Evolutionary conservation across 208 protist genomes (phyloP), one percentile per base, ranked within the genome.

Genomic region (Herpetomonas tarakana): DNA sequence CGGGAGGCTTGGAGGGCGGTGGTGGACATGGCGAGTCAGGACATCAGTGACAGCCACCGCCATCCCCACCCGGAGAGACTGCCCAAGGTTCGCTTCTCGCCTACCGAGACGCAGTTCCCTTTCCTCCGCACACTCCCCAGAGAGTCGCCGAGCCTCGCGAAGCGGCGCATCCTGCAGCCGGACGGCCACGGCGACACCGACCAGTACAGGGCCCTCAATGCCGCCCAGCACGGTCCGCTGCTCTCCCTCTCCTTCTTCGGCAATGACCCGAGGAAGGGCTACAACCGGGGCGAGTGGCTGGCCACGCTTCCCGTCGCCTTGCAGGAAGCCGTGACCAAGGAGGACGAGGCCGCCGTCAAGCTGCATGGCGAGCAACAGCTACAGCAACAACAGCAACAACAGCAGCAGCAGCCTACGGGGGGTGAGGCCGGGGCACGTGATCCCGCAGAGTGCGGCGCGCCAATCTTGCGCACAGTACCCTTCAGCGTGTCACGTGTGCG

Each of bases 231-330:
- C 3, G 78, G 80, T 2, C 80, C 79, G 39, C 41, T 88, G 41
- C 76, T 88, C 4, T 83, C 81, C 16, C 65, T 92, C 31, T 78
- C 80, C 39, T 73, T 92, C 28, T 92, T 83, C 49, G 76, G 54
- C 24, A 84, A 81, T 59, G 76, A 92, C 55, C 74, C 74, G 6
- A 45, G 58, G 18, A 61, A 52, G 14, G 51, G 63, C 12, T 83
- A 61, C 28, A 62, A 83, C 52, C 72, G 78, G 44, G 45, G 60
- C 24, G 56, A 22, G 27, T 90, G 83, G 83, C 38, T 76, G 27
- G 41, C 66, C 7, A 50, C 61, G 14, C 45, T 86, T 14, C 49
- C 71, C 11, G 51, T 46, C 29, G 28, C 55, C 26, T 25, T 54
- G 29, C 67, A 74, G 58, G 68, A 63, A 18, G 76, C 74, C 11